phyloP scores from a whole-genome alignment of 179 eudicot species.

The Amaranthus tricolor region DNA sequence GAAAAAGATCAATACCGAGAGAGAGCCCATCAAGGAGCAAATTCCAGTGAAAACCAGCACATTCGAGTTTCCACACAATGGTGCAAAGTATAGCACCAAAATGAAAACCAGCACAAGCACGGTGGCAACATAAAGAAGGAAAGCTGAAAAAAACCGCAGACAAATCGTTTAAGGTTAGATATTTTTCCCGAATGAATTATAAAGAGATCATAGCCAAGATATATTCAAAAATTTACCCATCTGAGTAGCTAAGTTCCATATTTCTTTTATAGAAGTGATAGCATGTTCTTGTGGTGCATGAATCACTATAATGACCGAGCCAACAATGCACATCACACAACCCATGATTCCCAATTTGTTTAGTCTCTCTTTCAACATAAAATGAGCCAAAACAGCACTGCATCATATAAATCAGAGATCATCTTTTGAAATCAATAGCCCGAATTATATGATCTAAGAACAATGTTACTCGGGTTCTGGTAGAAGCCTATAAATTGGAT shows the following conservation, averaged over 20 bases:
- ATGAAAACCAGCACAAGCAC: constrained; percentile 55
- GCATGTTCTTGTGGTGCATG: constrained; percentile 73
- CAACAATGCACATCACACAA: constrained; percentile 60
- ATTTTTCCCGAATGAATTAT: not conserved
- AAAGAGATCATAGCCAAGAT: not conserved
- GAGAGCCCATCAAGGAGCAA: constrained; percentile 77
- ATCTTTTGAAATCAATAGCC: not conserved
- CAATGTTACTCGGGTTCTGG: too few relatives aligned
- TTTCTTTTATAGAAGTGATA: constrained; percentile 53
- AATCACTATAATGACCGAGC: constrained; percentile 59
- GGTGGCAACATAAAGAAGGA: constrained; percentile 56
- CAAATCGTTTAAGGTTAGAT: not conserved
- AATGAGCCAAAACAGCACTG: constrained; percentile 68
- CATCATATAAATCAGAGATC: constrained; percentile 7
- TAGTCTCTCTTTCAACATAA: constrained; percentile 54
- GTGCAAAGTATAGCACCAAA: constrained; percentile 52
- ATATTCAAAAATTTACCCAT: constrained; percentile 31
- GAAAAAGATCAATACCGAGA: constrained; percentile 50
- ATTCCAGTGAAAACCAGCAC: constrained; percentile 67
- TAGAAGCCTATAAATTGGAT: too few relatives aligned
- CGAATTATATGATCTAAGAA: not conserved
- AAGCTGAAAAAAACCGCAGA: constrained; percentile 38
- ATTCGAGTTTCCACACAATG: constrained; percentile 55
- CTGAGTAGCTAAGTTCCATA: constrained; percentile 68
- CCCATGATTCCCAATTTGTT: constrained; percentile 57